These are phyloP conservation scores for Aegilops tauschii DNA, from an alignment of 176 grass and related monocot genomes.

Conservation along the genomic window DNA sequence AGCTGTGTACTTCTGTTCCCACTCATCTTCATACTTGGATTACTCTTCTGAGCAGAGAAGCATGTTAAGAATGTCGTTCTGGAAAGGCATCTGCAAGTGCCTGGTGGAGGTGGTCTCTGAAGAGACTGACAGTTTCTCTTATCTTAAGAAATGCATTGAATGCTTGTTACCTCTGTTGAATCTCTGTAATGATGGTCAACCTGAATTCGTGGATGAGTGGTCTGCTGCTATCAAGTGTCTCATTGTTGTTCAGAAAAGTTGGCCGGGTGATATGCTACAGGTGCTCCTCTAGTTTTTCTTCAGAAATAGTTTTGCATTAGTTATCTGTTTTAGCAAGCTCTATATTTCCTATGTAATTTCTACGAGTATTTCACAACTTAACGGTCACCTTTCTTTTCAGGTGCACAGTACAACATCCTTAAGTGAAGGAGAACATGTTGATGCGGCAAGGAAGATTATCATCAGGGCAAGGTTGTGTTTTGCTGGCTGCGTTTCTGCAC, in stretches of 20 bases:
- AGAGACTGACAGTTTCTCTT: slow-evolving; percentile 34
- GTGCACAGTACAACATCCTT: slow-evolving; percentile 33
- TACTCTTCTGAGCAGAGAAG: slow-evolving; percentile 55
- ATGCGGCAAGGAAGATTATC: slow-evolving; percentile 60
- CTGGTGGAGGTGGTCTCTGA: slow-evolving; percentile 50
- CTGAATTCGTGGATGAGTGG: slow-evolving; percentile 56
- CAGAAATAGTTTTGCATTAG: neutral
- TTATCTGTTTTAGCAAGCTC: slow-evolving; percentile 10
- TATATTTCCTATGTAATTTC: slow-evolving; percentile 2
- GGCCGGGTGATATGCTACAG: slow-evolving; percentile 64
- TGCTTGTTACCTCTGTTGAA: slow-evolving; percentile 61
- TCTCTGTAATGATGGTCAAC: slow-evolving; percentile 37
- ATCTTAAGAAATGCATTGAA: slow-evolving; percentile 64
- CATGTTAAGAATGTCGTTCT: slow-evolving; percentile 71
- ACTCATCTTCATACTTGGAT: slow-evolving; percentile 46
- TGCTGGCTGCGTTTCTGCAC: slow-evolving; percentile 41
- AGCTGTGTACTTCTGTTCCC: slow-evolving; percentile 53
- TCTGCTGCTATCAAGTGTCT: slow-evolving; percentile 70
- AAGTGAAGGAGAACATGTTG: slow-evolving; percentile 31
- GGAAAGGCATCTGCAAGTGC: slow-evolving; percentile 64
- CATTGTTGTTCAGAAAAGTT: slow-evolving; percentile 46
- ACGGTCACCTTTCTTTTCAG: slow-evolving; percentile 43
- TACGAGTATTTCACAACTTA: neutral
- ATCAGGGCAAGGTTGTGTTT: slow-evolving; percentile 64
- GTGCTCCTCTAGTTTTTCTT: slow-evolving; percentile 28